Evolutionary conservation across 768 basidiomycete genomes (phyloP).

Genomic region (Cyclocybe cylindracea): DNA sequence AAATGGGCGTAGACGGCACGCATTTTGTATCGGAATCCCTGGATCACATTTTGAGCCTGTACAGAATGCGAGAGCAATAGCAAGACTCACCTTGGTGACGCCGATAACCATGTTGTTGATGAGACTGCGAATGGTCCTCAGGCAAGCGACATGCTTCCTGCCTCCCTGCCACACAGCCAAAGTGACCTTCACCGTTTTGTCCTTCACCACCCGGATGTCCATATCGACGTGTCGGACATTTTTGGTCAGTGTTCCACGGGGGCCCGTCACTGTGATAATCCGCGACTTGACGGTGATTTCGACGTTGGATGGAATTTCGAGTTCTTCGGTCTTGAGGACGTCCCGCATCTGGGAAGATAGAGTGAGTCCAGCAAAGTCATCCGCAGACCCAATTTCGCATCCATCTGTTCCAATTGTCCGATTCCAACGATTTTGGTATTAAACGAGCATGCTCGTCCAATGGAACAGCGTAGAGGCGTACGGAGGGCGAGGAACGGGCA

Average conservation of each 20-base stretch:
- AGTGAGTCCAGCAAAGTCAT: conserved; percentile 29
- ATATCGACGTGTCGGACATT: conserved; percentile 91
- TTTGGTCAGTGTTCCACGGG: conserved; percentile 91
- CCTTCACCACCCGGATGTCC: conserved; percentile 85
- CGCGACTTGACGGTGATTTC: conserved; percentile 89
- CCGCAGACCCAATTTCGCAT: conserved; percentile 38
- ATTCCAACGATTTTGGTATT: conserved; percentile 22
- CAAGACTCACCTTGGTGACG: conserved; percentile 78
- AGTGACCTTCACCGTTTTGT: conserved; percentile 77
- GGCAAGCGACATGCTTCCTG: conserved; percentile 97
- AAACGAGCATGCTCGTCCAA: conserved; percentile 12
- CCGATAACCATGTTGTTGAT: conserved; percentile 98
- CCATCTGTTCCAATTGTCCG: conserved; percentile 31
- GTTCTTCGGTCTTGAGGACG: conserved; percentile 91
- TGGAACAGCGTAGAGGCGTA: conserved; percentile 14
- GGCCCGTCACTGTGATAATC: conserved; percentile 88
- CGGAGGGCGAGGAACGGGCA: conserved; percentile 11
- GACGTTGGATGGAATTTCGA: conserved; percentile 85
- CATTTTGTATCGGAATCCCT: conserved; percentile 99
- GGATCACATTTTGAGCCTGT: conserved; percentile 3
- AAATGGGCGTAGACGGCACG: conserved; percentile 99
- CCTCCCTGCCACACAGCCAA: conserved; percentile 98
- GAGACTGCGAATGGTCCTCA: conserved; percentile 92
- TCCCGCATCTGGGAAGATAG: conserved; percentile 76
- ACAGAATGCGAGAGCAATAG: neutral